Percentiles rank a stretch among this genome's conserved stretches.
Conservation (phyloP, 2,329 filamentous ascomycete genomes). For the Xylariaceae sp. region DNA sequence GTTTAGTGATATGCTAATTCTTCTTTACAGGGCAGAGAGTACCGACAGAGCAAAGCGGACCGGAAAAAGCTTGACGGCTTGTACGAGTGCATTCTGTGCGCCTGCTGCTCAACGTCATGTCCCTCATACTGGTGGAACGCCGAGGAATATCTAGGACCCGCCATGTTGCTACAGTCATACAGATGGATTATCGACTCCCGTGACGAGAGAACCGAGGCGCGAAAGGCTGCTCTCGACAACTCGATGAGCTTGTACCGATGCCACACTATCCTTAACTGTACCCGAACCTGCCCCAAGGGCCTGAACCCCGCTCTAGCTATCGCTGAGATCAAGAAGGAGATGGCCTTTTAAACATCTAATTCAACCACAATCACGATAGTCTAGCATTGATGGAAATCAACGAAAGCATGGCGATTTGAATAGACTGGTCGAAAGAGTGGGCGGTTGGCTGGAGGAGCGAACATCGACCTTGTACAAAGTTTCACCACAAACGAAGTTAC, state of each 20-base stretch:
- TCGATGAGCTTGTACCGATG: constrained; percentile 98
- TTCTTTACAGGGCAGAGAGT: constrained; percentile 77
- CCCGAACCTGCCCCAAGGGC: constrained; percentile 96
- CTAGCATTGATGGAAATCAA: background rate
- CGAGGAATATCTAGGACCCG: constrained; percentile 97
- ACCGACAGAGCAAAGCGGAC: constrained; percentile 88
- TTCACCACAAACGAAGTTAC: constrained; percentile 28
- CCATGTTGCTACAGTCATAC: constrained; percentile 96
- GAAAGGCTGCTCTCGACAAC: constrained; percentile 93
- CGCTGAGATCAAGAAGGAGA: constrained; percentile 97
- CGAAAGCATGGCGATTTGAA: constrained; percentile 5
- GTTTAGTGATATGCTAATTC: constrained; percentile 24
- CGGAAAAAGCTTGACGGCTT: constrained; percentile 96
- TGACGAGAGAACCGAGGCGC: constrained; percentile 86
- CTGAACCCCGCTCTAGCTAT: constrained; percentile 95
- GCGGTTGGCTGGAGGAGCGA: constrained; percentile 14
- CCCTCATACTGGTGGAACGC: constrained; percentile 99
- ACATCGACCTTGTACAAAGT: constrained; percentile 32
- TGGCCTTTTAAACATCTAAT: constrained; percentile 63
- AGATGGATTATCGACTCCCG: constrained; percentile 95
- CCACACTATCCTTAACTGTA: constrained; percentile 99
- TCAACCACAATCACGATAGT: background rate
- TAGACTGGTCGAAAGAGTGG: constrained; percentile 4
- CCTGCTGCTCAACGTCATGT: constrained; percentile 98
- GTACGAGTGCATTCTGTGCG: constrained; percentile 99